These are phyloP conservation scores for Comarum palustre DNA, from an alignment of 306 rosid species.

Conservation along the genomic window DNA sequence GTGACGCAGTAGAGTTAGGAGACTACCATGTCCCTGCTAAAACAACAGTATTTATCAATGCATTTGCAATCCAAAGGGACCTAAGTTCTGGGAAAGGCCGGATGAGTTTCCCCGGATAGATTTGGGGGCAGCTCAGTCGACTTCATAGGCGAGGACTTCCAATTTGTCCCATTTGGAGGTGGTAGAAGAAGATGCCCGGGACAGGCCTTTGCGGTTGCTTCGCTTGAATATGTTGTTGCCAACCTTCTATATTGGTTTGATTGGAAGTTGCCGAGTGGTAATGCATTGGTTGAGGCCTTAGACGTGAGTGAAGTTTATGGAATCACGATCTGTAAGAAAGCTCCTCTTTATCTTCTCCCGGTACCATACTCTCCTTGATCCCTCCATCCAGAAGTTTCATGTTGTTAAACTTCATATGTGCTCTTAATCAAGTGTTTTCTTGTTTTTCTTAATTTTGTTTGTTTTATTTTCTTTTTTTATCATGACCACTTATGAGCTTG, in stretches of 20 bases:
- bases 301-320: constrained; percentile 33
- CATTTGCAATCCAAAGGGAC: constrained; percentile 51
- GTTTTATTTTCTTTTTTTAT: no score
- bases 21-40: constrained; percentile 43
- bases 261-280: constrained; percentile 31
- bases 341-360: constrained; percentile 34
- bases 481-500: neutral
- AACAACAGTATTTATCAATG: constrained; percentile 37
- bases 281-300: neutral
- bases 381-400: neutral
- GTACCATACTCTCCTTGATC: constrained; percentile 7
- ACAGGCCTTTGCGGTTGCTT: constrained; percentile 17
- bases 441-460: no score
- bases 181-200: constrained; percentile 40
- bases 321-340: constrained; percentile 24
- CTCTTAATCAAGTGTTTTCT: no score
- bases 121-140: constrained; percentile 26
- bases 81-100: constrained; percentile 32
- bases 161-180: constrained; percentile 28
- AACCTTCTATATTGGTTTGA: constrained; percentile 43
- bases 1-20: constrained; percentile 12
- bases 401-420: neutral
- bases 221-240: constrained; percentile 9
- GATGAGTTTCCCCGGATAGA: constrained; percentile 42
- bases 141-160: constrained; percentile 29